Evolutionary conservation across 441 rosid species (phyloP).

Genomic region (Corymbia calophylla): DNA sequence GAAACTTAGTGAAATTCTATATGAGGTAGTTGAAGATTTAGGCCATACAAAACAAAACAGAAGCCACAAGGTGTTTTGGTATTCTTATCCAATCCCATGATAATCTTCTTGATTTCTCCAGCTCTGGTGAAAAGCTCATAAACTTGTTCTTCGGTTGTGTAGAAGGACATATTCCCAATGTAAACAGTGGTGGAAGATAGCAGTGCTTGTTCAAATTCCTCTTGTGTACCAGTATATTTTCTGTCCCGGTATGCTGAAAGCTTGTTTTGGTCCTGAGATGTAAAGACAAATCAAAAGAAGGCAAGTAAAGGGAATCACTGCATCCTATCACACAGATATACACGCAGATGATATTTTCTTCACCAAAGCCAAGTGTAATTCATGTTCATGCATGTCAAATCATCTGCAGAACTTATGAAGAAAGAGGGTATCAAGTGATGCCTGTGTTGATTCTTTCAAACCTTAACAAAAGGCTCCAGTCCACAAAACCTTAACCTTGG

Average conservation of each 20-base stretch:
- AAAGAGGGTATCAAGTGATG: background rate
- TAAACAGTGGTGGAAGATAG: slow-evolving; percentile 61
- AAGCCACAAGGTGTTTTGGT: slow-evolving; percentile 95
- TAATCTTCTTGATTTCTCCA: slow-evolving; percentile 91
- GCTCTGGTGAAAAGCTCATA: slow-evolving; percentile 93
- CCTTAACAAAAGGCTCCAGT: background rate
- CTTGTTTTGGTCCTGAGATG: slow-evolving; percentile 59
- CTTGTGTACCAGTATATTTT: slow-evolving; percentile 76
- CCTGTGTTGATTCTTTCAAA: background rate
- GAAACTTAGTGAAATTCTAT: background rate
- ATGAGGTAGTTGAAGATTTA: background rate
- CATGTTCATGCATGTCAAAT: background rate
- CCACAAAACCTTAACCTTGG: background rate
- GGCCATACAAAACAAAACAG: slow-evolving; percentile 73
- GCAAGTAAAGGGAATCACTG: background rate
- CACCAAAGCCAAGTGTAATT: background rate
- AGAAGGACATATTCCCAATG: slow-evolving; percentile 90
- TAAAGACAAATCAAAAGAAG: background rate
- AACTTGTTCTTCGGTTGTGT: slow-evolving; percentile 95
- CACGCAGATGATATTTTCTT: background rate
- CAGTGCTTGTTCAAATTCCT: slow-evolving; percentile 77
- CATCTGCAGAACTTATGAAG: background rate
- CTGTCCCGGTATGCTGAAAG: slow-evolving; percentile 86
- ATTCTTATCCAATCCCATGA: slow-evolving; percentile 97
- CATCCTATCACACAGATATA: background rate